Base-by-base conservation (phyloP, 495 filamentous ascomycete species). In the Penicillium ochrochloron region DNA sequence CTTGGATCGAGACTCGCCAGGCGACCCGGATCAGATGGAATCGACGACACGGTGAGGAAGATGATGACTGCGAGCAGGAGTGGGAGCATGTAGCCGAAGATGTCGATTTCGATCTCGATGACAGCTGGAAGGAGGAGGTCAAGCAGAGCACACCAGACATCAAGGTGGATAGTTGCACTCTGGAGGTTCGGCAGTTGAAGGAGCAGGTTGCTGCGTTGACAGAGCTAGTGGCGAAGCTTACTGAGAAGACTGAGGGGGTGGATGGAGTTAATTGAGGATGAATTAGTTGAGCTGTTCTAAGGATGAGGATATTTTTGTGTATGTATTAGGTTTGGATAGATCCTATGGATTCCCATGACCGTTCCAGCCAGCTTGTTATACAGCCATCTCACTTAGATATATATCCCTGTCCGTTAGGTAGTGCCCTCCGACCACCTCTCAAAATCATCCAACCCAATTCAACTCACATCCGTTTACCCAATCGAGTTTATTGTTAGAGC, bases 21-120 rank as follows among this genome's bases (percentile, higher is more conserved):
- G 95, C 95, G 3, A 74, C 78, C 41, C 81, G 79, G 17, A 90
- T 99, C 50, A 80, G 78, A 8, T 77, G 75, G 34, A 98, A 97
- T 70, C 84, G 96, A 2, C 82, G 82, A 15, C 80, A 89, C 15
- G 92, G 93, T 12, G 94, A 97, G 68, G 87, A 88, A n/a, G 95
- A 98, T 63, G 95, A 99, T 66, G 92, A 96, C 67, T 85, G 83
- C 2, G 73, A 89, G 14, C 90, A 98, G 75, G 94, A 98, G 73
- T 99, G 95, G 95, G 95, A 98, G 71, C 88, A 94, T 74, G 83
- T 94, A 75, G 79, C 81, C 3, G 81, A 76, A 2, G 85, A 90
- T 31, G 70, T 96, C 9, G 89, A 95, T 70, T 90, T 95, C 64
- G 90, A 96, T 68, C 76, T 83, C 12, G 88, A 95, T 70, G 91